Evolutionary conservation across 208 protist species (phyloP).

Genomic region (Acanthamoeba sp.): DNA sequence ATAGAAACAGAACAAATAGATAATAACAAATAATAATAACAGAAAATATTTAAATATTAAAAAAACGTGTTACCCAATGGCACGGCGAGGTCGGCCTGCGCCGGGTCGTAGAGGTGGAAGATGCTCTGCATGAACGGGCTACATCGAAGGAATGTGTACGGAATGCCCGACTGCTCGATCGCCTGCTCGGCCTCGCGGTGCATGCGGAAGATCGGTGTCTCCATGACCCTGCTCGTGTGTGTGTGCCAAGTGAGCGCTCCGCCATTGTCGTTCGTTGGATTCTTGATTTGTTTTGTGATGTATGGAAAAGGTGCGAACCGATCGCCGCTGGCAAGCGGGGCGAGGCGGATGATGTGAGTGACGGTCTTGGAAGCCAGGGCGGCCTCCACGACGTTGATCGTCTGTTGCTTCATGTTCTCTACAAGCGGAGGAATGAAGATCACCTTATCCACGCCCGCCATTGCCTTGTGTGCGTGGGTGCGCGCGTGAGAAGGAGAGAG

Average conservation of each 20-base stretch:
- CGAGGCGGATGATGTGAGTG: constrained; percentile 15
- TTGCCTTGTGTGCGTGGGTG: background rate
- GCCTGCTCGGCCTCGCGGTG: constrained; percentile 23
- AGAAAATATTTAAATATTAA: background rate
- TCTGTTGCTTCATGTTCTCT: constrained; percentile 55
- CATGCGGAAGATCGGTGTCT: background rate
- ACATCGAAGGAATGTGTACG: constrained; percentile 16
- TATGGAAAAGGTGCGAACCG: background rate
- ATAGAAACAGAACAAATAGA: no score
- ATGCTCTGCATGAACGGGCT: constrained; percentile 29
- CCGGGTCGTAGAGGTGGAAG: constrained; percentile 35
- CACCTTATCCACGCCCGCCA: background rate
- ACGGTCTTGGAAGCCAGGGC: background rate
- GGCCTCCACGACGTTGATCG: background rate
- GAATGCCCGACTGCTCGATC: background rate
- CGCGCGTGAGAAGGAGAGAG: background rate
- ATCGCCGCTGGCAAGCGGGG: background rate
- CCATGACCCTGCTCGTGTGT: background rate
- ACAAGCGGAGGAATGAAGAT: constrained; percentile 3
- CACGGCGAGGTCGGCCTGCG: background rate
- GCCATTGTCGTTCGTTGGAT: no score
- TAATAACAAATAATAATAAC: background rate
- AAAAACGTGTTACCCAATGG: background rate
- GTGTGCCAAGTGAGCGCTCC: background rate
- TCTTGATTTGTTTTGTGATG: no score